These are phyloP conservation scores for Saturnispora besseyi DNA, from an alignment of 805 yeast species.

Conservation along the genomic window DNA sequence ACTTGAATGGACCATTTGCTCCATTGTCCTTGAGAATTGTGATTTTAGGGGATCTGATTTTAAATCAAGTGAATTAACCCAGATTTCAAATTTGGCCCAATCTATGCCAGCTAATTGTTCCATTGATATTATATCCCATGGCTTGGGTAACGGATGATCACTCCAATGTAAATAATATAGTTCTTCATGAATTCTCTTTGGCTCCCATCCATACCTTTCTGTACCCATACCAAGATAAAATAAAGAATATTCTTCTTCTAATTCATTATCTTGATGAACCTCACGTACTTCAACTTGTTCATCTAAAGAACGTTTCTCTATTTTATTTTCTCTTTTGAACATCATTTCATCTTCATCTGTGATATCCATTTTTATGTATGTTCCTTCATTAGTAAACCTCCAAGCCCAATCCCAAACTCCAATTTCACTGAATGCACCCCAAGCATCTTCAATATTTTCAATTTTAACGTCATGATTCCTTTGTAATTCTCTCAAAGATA, in stretches of 20 bases:
- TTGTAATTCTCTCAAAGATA: constrained; percentile 5
- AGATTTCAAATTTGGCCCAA: background rate
- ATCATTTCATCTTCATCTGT: background rate
- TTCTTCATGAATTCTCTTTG: constrained; percentile 21
- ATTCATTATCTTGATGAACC: background rate
- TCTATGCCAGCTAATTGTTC: constrained; percentile 3
- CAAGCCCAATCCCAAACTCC: constrained; percentile 16
- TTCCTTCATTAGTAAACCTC: constrained; percentile 10
- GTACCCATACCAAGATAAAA: constrained; percentile 11
- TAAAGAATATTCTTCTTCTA: background rate
- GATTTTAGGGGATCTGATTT: background rate
- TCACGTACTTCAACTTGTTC: constrained; percentile 2
- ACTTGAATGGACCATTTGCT: constrained; percentile 11
- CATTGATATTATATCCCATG: constrained; percentile 38
- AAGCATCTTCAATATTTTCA: constrained; percentile 9
- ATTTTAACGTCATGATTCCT: background rate
- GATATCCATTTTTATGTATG: background rate
- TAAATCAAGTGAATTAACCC: constrained; percentile 5
- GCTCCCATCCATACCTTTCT: constrained; percentile 29
- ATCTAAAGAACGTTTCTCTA: background rate
- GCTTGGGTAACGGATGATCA: constrained; percentile 59
- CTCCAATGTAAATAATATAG: constrained; percentile 49
- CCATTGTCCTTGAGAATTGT: constrained; percentile 3
- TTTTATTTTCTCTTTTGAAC: background rate
- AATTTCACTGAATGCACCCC: constrained; percentile 7